phyloP scores from a whole-genome alignment of 352 stramenopile species.

The Globisporangium rhizosaccharum region DNA sequence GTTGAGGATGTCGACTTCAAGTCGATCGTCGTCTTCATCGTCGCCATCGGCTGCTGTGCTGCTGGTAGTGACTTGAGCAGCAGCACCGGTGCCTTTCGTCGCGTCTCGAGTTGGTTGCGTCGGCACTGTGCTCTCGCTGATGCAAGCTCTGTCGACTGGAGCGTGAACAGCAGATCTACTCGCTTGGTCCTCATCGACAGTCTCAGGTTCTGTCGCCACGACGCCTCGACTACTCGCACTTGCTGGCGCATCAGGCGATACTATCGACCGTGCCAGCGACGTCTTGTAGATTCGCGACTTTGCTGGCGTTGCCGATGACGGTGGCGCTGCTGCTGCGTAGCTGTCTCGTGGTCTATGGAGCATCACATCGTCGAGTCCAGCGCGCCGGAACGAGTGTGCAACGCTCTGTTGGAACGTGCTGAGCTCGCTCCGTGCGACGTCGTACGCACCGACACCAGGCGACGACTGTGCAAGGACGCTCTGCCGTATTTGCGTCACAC shows the following conservation, averaged over 20 bases:
- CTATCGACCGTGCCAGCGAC: slow-evolving; percentile 15
- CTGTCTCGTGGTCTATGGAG: neutral
- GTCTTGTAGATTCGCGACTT: slow-evolving; percentile 21
- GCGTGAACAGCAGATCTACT: neutral
- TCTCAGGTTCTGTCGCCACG: too few relatives aligned
- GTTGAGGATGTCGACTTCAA: slow-evolving; percentile 19
- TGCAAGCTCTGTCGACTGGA: neutral
- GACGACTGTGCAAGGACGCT: slow-evolving; percentile 5
- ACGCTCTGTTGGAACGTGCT: slow-evolving; percentile 34
- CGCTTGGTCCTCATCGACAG: too few relatives aligned
- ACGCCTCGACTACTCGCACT: too few relatives aligned
- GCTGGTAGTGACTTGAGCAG: neutral
- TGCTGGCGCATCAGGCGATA: neutral
- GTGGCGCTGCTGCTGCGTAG: neutral
- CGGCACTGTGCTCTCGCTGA: neutral
- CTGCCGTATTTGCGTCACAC: neutral
- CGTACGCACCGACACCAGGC: slow-evolving; percentile 43
- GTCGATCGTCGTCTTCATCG: slow-evolving; percentile 10
- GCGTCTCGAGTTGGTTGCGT: too few relatives aligned
- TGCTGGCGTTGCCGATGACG: neutral
- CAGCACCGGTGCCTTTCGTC: too few relatives aligned
- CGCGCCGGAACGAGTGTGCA: slow-evolving; percentile 33
- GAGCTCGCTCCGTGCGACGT: slow-evolving; percentile 36
- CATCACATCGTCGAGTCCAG: neutral
- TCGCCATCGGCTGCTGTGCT: neutral